Evolutionary conservation across 1,139 yeast species (phyloP).

Genomic region (Pichia sp.): DNA sequence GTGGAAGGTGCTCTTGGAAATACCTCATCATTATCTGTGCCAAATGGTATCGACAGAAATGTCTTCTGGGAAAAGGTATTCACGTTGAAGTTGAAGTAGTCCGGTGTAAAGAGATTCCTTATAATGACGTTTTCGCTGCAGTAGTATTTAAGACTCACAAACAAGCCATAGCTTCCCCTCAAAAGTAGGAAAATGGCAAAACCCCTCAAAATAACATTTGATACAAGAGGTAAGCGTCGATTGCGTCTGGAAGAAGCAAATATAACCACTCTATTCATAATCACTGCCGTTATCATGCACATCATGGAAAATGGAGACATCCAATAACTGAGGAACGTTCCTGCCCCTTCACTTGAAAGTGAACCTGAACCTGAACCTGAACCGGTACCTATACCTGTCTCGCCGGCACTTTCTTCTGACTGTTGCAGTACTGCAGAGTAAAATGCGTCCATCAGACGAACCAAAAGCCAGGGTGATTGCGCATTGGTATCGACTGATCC

Average conservation of each 20-base stretch:
- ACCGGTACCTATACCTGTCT: no score
- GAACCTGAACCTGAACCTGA: constrained; percentile 24
- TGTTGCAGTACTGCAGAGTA: constrained; percentile 27
- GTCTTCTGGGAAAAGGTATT: constrained; percentile 15
- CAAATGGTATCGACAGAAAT: constrained; percentile 13
- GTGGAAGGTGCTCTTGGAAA: constrained; percentile 55
- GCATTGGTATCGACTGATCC: not conserved
- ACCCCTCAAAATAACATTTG: constrained; percentile 23
- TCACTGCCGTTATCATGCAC: constrained; percentile 58
- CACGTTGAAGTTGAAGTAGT: constrained; percentile 32
- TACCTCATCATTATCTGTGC: constrained; percentile 19
- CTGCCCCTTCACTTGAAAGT: constrained; percentile 22
- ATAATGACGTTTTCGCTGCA: constrained; percentile 11
- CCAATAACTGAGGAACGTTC: constrained; percentile 30
- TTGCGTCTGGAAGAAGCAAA: constrained; percentile 55
- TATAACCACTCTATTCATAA: constrained; percentile 57
- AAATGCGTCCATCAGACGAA: constrained; percentile 21
- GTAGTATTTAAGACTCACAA: constrained; percentile 23
- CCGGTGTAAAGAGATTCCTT: no score
- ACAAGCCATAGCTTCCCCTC: constrained; percentile 24
- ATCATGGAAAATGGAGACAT: constrained; percentile 43
- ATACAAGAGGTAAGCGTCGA: constrained; percentile 25
- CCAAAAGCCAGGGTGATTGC: not conserved
- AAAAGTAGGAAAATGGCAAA: constrained; percentile 25
- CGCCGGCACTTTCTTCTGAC: constrained; percentile 21